phyloP scores from a whole-genome alignment of 1,284 basidiomycete species.

The Neonothopanus nambi region DNA sequence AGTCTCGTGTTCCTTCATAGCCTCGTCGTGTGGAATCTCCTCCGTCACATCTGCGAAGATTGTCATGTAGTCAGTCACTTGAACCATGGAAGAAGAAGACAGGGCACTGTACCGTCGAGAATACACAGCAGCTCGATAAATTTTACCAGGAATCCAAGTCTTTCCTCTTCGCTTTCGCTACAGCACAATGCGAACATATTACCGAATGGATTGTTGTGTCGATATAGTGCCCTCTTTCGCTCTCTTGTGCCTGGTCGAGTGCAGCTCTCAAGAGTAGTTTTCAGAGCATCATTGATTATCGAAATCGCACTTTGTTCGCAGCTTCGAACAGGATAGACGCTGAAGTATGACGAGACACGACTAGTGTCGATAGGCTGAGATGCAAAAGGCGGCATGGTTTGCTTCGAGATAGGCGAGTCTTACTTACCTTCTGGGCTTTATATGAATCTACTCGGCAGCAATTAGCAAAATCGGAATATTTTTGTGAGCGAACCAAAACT shows the following conservation, averaged over 20 bases:
- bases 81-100: background rate
- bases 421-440: no score
- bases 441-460: no score
- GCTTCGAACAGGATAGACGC: constrained; percentile 21
- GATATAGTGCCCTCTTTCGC: constrained; percentile 20
- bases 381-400: constrained; percentile 5
- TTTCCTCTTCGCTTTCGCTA: constrained; percentile 19
- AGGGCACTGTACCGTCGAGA: constrained; percentile 20
- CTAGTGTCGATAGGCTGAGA: constrained; percentile 3
- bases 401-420: no score
- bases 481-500: no score
- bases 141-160: constrained; percentile 21
- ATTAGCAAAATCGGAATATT: no score
- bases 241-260: constrained; percentile 19
- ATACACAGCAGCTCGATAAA: constrained; percentile 25
- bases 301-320: constrained; percentile 16
- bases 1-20: constrained; percentile 21
- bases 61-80: background rate
- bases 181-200: constrained; percentile 22
- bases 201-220: constrained; percentile 23
- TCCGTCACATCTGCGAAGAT: constrained; percentile 21
- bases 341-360: constrained; percentile 20
- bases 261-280: constrained; percentile 21
- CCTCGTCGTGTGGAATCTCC: constrained; percentile 21
- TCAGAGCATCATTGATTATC: constrained; percentile 18